A percentile compares a stretch with the other conserved stretches of the same genome.
phyloP scores from a whole-genome alignment of 1,284 basidiomycete genomes.

The Naganishia liquefaciens region DNA sequence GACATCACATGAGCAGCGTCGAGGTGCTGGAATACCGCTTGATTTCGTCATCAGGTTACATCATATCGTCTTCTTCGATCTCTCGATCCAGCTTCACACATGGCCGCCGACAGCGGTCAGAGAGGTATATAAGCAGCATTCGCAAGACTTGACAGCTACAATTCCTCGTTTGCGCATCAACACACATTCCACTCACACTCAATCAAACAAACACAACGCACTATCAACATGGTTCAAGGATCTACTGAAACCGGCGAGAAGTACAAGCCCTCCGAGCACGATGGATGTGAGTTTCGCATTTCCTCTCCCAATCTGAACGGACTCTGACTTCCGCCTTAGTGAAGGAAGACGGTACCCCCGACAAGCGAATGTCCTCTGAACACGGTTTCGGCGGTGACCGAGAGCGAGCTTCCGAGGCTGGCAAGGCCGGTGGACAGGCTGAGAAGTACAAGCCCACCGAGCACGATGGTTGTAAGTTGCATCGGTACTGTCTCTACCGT shows the following conservation, averaged over 20 bases:
- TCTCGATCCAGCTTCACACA: not conserved
- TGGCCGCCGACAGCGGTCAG: not conserved
- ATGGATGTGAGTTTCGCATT: conserved; percentile 15
- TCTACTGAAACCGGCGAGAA: conserved; percentile 38
- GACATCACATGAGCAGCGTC: not conserved
- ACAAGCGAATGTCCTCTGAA: conserved; percentile 50
- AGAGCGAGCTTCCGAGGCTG: conserved; percentile 42
- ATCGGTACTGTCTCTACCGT: not conserved
- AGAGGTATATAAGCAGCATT: conserved; percentile 1
- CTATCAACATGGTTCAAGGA: conserved; percentile 28
- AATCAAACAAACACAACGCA: conserved; percentile 29
- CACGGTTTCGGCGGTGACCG: conserved; percentile 50
- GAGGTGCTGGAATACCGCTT: not conserved
- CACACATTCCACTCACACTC: not conserved
- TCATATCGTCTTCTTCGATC: not conserved
- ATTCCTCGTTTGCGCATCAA: not conserved
- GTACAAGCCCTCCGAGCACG: conserved; percentile 48
- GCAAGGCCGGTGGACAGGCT: conserved; percentile 45
- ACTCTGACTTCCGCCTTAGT: conserved; percentile 19
- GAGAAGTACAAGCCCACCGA: conserved; percentile 46
- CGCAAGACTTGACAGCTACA: not conserved
- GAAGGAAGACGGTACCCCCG: conserved; percentile 46
- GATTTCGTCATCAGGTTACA: conserved; percentile 1
- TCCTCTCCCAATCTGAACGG: no score
- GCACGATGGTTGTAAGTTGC: conserved; percentile 10